Evolutionary conservation across 805 yeast genomes (phyloP), one percentile per base, ranked within the genome.

Genomic region (Ogataea allantospora): DNA sequence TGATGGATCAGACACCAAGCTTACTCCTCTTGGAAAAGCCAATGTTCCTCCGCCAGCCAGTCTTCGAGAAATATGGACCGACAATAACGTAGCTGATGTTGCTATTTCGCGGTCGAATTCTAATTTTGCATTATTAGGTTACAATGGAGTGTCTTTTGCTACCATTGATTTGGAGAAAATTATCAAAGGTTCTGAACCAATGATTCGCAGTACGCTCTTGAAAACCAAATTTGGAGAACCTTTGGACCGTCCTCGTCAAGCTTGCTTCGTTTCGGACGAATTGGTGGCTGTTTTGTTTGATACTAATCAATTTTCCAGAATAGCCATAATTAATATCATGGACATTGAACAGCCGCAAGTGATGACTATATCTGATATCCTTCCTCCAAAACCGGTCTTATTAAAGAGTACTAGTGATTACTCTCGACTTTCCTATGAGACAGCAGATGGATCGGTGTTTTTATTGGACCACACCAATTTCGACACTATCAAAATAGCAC

Each of bases 41-140:
- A 88, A 81, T 56, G 91, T 88, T 8, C 99, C 99, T 3, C 99
- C 99, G 1, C 99, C 99, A 28, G 78, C 87, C 56, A 73, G 86
- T 16, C 82, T 73, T 55, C 72, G 95, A 41, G 85, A 80, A 33
- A 60, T 87, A 34, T 75, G 71, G 7, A 64, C 78, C 9, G 68
- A 67, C 7, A 68, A 65, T 1, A 76, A 76, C 40, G 77, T 88
- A 6, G 58, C 70, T 14, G 87, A 83, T 52, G 74, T 77, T 28
- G 83, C 95, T 0, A 75, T 80, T 4, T 75, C 81, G 44, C 60
- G 71, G 34, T 66, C 77, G 8, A 87, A 83, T 57, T 75, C 72
- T 35, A 47, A 57, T 4, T 74, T 75, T 51, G 89, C 86, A 0
- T 71, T 77, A 0, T 59, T 83, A 25, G 71, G 83, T 1, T 68